phyloP scores from a whole-genome alignment of 768 basidiomycete species.

The Panaeolus cyanescens region DNA sequence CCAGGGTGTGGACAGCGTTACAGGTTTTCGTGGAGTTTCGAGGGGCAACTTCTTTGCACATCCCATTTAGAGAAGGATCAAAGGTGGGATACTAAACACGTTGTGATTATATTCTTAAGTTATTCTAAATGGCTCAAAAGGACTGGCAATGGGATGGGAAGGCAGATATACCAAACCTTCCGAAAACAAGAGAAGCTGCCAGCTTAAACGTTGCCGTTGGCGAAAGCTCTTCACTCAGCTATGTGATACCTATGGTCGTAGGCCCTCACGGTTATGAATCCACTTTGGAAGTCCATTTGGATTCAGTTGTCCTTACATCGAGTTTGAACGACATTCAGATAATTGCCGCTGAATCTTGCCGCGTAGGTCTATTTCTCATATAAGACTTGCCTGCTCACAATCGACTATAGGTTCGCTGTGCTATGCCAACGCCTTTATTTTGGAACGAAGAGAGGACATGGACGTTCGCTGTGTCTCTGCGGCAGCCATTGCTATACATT shows the following conservation, averaged over 20 bases:
- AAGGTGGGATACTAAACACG: constrained; percentile 64
- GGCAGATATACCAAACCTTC: constrained; percentile 45
- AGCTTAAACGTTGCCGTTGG: constrained; percentile 76
- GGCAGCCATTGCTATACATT: constrained; percentile 73
- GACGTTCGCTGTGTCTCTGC: constrained; percentile 72
- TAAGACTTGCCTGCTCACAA: constrained; percentile 7
- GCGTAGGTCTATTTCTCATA: constrained; percentile 45
- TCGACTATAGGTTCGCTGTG: constrained; percentile 58
- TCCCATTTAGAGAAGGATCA: constrained; percentile 92
- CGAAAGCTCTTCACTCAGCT: constrained; percentile 83
- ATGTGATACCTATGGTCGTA: constrained; percentile 81
- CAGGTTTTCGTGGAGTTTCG: constrained; percentile 81
- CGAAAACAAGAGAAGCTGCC: constrained; percentile 62
- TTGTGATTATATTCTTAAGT: background rate
- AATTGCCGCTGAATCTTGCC: constrained; percentile 74
- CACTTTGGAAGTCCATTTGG: constrained; percentile 78
- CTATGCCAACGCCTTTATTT: constrained; percentile 75
- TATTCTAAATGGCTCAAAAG: constrained; percentile 32
- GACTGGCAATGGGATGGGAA: constrained; percentile 93
- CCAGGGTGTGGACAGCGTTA: constrained; percentile 80
- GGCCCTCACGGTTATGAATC: constrained; percentile 76
- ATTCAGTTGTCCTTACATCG: constrained; percentile 74
- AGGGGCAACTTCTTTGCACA: constrained; percentile 71
- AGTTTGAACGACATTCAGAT: constrained; percentile 89
- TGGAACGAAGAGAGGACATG: constrained; percentile 87